These are phyloP conservation scores for Acrodontium crateriforme DNA, from an alignment of 2,329 filamentous ascomycete genomes.

Conservation along the genomic window DNA sequence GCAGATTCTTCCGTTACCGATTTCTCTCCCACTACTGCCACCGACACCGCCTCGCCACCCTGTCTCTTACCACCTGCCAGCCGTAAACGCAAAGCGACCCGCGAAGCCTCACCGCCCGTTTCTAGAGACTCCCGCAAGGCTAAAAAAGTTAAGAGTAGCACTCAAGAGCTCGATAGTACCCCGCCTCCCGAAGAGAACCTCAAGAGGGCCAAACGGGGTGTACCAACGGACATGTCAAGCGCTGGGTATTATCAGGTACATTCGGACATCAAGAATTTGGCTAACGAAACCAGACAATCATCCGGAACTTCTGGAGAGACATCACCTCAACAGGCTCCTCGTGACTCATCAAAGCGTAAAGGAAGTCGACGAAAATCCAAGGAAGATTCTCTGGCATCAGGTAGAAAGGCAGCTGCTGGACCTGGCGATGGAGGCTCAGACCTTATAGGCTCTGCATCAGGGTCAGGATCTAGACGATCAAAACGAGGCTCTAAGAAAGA, in stretches of 20 bases:
- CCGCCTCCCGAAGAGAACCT: slow-evolving; percentile 31
- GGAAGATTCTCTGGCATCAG: slow-evolving; percentile 30
- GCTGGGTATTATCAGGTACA: slow-evolving; percentile 42
- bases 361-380: slow-evolving; percentile 56
- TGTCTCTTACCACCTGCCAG: slow-evolving; percentile 24
- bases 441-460: slow-evolving; percentile 16
- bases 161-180: slow-evolving; percentile 26
- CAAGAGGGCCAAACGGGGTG: slow-evolving; percentile 39
- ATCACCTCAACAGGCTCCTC: slow-evolving; percentile 39
- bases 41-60: slow-evolving; percentile 17
- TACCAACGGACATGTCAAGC: slow-evolving; percentile 53
- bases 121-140: slow-evolving; percentile 24
- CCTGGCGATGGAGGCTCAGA: slow-evolving; percentile 6
- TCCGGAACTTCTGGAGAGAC: slow-evolving; percentile 51
- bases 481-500: slow-evolving; percentile 21
- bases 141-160: slow-evolving; percentile 47
- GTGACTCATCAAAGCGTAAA: slow-evolving; percentile 57
- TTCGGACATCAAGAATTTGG: slow-evolving; percentile 5
- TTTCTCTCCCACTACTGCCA: too few species aligned
- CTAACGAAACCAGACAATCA: slow-evolving; percentile 38
- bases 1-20: too few species aligned
- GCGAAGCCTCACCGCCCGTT: slow-evolving; percentile 36
- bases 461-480: slow-evolving; percentile 16
- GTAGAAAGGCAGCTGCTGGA: slow-evolving; percentile 1
- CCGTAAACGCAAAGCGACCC: slow-evolving; percentile 63